These are phyloP conservation scores for Nicotiana knightiana DNA, from an alignment of 257 asterid species.

Conservation along the genomic window DNA sequence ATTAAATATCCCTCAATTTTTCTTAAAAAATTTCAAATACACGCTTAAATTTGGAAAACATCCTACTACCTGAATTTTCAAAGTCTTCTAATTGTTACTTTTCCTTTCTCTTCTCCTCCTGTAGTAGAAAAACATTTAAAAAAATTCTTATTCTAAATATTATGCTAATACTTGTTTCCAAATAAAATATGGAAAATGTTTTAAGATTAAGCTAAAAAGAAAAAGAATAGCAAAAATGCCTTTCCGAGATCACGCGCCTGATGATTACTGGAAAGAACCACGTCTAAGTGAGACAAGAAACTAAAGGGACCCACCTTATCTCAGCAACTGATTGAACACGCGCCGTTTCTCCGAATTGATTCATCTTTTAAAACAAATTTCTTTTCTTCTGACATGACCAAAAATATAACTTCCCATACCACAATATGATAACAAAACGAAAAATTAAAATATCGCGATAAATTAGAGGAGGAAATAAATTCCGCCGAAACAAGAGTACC, in stretches of 20 bases:
- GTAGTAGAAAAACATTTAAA: no score
- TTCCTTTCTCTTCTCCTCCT: no score
- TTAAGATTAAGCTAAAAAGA: no score
- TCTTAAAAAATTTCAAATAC: no score
- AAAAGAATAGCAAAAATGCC: no score
- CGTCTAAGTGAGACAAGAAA: constrained; percentile 1
- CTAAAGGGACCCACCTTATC: constrained; percentile 6
- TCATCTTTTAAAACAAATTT: background rate
- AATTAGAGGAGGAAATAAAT: constrained; percentile 10
- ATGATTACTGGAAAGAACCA: background rate
- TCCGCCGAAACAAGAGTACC: constrained; percentile 14
- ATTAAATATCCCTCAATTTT: no score
- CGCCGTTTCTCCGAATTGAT: background rate
- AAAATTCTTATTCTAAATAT: no score
- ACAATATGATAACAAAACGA: background rate
- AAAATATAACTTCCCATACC: background rate
- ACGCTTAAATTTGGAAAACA: no score
- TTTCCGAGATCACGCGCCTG: background rate
- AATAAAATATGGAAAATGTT: no score
- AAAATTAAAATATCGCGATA: constrained; percentile 8
- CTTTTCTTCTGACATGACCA: background rate
- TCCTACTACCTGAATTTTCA: no score
- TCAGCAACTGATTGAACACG: background rate
- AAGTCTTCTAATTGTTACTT: no score
- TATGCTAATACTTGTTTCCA: no score